Percentiles rank a stretch among this genome's conserved stretches.
Conservation (phyloP, 2,329 filamentous ascomycete genomes). For the Fusarium abutilonis region DNA sequence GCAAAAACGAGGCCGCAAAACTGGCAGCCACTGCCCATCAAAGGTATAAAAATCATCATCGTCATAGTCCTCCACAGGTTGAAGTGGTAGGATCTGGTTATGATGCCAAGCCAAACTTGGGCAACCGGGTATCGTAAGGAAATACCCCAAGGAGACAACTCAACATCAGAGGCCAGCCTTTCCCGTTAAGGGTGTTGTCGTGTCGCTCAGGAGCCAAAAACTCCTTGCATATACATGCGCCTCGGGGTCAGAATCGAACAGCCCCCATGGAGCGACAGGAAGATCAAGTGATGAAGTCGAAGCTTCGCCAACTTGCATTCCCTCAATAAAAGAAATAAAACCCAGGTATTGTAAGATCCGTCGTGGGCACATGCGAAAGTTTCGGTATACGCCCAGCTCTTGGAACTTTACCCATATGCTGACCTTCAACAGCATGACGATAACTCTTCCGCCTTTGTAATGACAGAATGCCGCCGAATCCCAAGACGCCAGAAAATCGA, state of each 20-base stretch:
- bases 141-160: slow-evolving; percentile 41
- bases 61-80: slow-evolving; percentile 42
- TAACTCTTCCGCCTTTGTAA: slow-evolving; percentile 19
- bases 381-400: slow-evolving; percentile 8
- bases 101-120: slow-evolving; percentile 42
- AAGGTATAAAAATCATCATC: slow-evolving; percentile 33
- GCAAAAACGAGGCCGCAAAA: slow-evolving; percentile 34
- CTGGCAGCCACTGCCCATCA: slow-evolving; percentile 29
- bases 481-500: slow-evolving; percentile 42
- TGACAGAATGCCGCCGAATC: slow-evolving; percentile 30
- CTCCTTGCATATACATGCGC: slow-evolving; percentile 32
- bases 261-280: slow-evolving; percentile 36
- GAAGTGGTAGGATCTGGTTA: slow-evolving; percentile 43
- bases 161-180: slow-evolving; percentile 45
- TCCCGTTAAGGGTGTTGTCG: slow-evolving; percentile 42
- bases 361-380: slow-evolving; percentile 11
- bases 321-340: slow-evolving; percentile 37
- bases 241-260: slow-evolving; percentile 37
- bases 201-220: slow-evolving; percentile 38
- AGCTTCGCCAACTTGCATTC: slow-evolving; percentile 19
- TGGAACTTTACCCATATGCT: slow-evolving; percentile 13
- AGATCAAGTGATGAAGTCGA: slow-evolving; percentile 26
- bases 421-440: slow-evolving; percentile 31
- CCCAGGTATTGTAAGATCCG: slow-evolving; percentile 13
- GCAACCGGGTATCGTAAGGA: slow-evolving; percentile 44